Base-by-base conservation (phyloP, 108 stramenopile genomes). In the Asterionellopsis glacialis region DNA sequence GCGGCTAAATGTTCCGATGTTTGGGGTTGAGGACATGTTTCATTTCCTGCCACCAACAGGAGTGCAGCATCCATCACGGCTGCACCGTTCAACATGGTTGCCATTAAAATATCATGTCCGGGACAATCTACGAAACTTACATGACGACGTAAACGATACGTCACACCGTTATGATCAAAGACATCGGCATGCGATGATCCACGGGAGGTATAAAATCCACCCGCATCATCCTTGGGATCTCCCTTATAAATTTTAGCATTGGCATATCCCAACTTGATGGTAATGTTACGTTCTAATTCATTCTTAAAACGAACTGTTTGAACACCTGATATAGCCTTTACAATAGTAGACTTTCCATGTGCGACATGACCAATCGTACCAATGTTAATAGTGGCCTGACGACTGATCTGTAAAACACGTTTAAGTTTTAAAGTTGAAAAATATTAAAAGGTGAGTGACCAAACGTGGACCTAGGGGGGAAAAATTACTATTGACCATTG, bases 61-160 rank as follows among this genome's bases (percentile, higher is more conserved):
- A 99, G 80, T 24, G 99, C 99, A 23, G 98, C 99, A 77, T 99
- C 99, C 99, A 99, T 99, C 69, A 99, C 99, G 51, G 99, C 99
- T 24, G 99, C 99, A 56, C 99, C 99, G 89, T 99, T 99, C 55
- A 99, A 80, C 99, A 99, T 99, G 83, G 99, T 99, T 33, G 99
- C 99, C 99, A 99, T 99, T 72, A 99, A 93, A 85, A 99, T 99
- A 63, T 99, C 99, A 81, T 99, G 99, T 25, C 99, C 99, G 14
- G 99, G 99, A 91, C 99, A 99, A 77, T 99, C 99, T 14, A 99
- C 99, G 70, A 99, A 99, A 57, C 85, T 88, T 11, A 99, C 86
- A 63, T 99, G 99, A 27, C 99, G 88, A 57, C 95, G 88, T 41
- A 99, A 78, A 52, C 87, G 80, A 76, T 96, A 98, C 45, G 75